Percentiles rank a stretch among this genome's conserved stretches.
Evolutionary conservation across 139 green algal species (phyloP).

Genomic region (Chlamydomonas urium): DNA sequence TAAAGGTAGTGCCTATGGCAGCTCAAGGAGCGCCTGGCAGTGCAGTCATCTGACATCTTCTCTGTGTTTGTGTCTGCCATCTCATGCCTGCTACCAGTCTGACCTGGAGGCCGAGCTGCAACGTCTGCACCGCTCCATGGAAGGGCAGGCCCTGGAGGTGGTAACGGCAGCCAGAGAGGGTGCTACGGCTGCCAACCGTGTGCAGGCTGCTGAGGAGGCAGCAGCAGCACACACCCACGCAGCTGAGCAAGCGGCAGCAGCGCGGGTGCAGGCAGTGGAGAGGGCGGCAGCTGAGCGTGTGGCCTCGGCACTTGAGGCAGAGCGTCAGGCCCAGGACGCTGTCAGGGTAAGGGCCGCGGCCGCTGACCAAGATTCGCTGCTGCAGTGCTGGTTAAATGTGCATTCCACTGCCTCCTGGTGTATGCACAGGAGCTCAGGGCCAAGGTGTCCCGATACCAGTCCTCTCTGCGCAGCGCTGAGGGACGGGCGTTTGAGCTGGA

Average conservation of each 20-base stretch:
- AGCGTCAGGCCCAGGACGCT: neutral
- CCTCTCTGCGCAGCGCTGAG: conserved; percentile 11
- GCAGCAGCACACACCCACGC: too few species aligned
- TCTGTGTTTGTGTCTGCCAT: too few species aligned
- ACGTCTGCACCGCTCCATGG: conserved; percentile 29
- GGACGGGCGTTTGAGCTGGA: conserved; percentile 1
- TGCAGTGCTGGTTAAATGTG: conserved; percentile 5
- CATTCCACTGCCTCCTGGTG: neutral
- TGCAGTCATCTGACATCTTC: too few species aligned
- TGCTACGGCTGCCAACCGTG: neutral
- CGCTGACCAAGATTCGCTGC: too few species aligned
- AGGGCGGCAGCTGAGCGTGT: too few species aligned
- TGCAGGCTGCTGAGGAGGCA: too few species aligned
- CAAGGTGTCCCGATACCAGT: neutral
- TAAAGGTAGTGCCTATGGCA: too few species aligned
- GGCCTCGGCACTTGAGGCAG: neutral
- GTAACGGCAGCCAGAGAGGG: conserved; percentile 23
- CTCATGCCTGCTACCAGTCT: conserved; percentile 12
- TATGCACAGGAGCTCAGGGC: conserved; percentile 7
- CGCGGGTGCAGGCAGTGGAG: too few species aligned
- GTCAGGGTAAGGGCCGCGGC: too few species aligned
- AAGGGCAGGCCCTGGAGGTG: conserved; percentile 10
- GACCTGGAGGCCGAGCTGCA: conserved; percentile 44
- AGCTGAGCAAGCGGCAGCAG: too few species aligned
- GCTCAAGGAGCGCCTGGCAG: too few species aligned